phyloP scores from a whole-genome alignment of 495 filamentous ascomycete species.

The Entonaema liquescens region DNA sequence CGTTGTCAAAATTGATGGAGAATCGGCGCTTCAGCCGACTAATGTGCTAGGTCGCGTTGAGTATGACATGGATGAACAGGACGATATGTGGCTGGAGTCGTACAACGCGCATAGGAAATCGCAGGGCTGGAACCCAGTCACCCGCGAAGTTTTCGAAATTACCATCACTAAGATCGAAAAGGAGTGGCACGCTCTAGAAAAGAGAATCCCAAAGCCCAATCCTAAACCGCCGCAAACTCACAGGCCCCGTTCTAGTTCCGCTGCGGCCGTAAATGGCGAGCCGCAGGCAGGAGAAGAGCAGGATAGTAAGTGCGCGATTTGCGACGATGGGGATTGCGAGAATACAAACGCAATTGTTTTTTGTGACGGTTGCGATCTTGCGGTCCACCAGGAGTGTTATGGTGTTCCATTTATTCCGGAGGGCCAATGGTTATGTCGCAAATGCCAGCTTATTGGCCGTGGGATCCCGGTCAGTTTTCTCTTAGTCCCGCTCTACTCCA shows the following conservation, averaged over 20 bases:
- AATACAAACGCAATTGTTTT: conserved; percentile 99
- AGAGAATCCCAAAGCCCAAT: conserved; percentile 93
- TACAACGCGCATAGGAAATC: conserved; percentile 79
- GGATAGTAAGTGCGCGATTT: conserved; percentile 96
- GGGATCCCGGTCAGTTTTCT: conserved; percentile 75
- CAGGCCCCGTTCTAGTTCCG: conserved; percentile 87
- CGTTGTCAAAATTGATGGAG: conserved; percentile 66
- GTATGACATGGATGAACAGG: conserved; percentile 99
- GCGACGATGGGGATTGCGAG: conserved; percentile 97
- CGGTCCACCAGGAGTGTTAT: conserved; percentile 99
- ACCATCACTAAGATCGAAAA: conserved; percentile 99
- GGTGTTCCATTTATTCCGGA: conserved; percentile 98
- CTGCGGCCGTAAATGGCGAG: conserved; percentile 91
- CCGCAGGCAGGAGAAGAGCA: conserved; percentile 89
- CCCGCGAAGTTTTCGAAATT: conserved; percentile 93
- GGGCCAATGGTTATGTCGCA: conserved; percentile 97
- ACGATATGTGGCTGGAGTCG: conserved; percentile 92
- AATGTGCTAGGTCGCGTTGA: conserved; percentile 79
- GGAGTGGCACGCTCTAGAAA: conserved; percentile 96
- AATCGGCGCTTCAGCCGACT: conserved; percentile 52
- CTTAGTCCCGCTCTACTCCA: conserved; percentile 29
- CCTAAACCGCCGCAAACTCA: conserved; percentile 95
- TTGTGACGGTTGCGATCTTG: conserved; percentile 96
- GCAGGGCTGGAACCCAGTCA: conserved; percentile 79
- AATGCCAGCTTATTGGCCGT: conserved; percentile 93